Evolutionary conservation across 176 grass and related monocot species (phyloP).

Genomic region (Triticum monococcum): DNA sequence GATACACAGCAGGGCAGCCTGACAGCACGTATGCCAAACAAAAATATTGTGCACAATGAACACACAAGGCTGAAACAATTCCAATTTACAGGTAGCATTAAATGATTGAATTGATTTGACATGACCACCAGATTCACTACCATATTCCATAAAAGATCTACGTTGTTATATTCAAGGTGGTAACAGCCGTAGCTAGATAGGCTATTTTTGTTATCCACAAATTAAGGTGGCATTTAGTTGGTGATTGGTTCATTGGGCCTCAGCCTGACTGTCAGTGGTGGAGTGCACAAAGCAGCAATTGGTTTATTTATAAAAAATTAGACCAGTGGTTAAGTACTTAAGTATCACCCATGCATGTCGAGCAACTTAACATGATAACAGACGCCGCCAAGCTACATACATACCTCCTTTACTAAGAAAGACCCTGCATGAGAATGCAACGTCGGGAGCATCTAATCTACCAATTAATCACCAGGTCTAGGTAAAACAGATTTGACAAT

Average conservation of each 20-base stretch:
- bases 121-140: conserved; percentile 3
- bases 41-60: not conserved
- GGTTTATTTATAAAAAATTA: not conserved
- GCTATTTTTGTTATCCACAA: not conserved
- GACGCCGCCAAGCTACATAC: not conserved
- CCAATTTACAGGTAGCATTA: not conserved
- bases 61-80: not conserved
- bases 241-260: not conserved
- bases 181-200: not conserved
- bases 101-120: conserved; percentile 6
- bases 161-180: not conserved
- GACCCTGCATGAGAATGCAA: not conserved
- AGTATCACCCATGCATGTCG: not conserved
- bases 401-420: not conserved
- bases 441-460: not conserved
- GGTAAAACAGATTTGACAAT: not conserved
- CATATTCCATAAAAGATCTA: not conserved
- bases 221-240: conserved; percentile 11
- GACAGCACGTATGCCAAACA: not conserved
- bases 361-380: not conserved
- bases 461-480: conserved; percentile 8
- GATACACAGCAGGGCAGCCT: not conserved
- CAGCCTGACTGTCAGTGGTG: not conserved
- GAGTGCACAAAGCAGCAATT: not conserved
- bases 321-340: not conserved